Percentiles rank a stretch among this genome's conserved stretches.
These are phyloP conservation scores for Ogataea methanolica DNA, from an alignment of 805 yeast species.

Conservation along the genomic window DNA sequence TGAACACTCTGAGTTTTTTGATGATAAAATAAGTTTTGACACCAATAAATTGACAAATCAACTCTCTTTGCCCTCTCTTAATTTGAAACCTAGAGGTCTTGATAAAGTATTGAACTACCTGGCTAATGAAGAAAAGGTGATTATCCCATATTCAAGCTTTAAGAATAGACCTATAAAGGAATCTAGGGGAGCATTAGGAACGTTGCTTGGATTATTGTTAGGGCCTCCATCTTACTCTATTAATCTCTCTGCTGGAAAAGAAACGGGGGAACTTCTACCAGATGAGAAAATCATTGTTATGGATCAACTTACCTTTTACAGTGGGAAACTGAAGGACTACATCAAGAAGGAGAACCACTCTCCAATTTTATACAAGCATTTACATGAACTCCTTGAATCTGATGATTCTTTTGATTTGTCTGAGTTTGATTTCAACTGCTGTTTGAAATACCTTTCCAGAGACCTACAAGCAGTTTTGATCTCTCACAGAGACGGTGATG, in stretches of 20 bases:
- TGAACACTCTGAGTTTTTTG: conserved; percentile 20
- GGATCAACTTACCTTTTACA: conserved; percentile 11
- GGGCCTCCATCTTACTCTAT: conserved; percentile 1
- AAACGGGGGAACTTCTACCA: conserved; percentile 12
- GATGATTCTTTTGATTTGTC: conserved; percentile 2
- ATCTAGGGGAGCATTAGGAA: conserved; percentile 8
- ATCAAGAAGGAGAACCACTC: conserved; percentile 2
- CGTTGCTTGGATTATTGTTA: conserved; percentile 3
- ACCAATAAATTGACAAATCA: conserved; percentile 11
- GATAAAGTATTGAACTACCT: conserved; percentile 21
- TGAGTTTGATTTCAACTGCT: conserved; percentile 19
- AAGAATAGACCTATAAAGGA: conserved; percentile 1
- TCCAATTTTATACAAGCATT: conserved; percentile 14
- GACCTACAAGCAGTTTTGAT: conserved; percentile 8
- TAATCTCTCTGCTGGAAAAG: conserved; percentile 7
- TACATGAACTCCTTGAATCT: conserved; percentile 6
- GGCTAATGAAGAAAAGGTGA: conserved; percentile 17
- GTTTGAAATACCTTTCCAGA: conserved; percentile 18
- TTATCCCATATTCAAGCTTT: conserved; percentile 20
- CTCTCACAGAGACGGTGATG: background rate
- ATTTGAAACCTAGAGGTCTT: conserved; percentile 21
- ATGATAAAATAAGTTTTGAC: conserved; percentile 21
- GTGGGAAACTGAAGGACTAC: conserved; percentile 4
- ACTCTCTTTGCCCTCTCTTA: conserved; percentile 12
- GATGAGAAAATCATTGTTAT: conserved; percentile 18